Evolutionary conservation across 257 asterid genomes (phyloP).

Genomic region (Solanum chilense): DNA sequence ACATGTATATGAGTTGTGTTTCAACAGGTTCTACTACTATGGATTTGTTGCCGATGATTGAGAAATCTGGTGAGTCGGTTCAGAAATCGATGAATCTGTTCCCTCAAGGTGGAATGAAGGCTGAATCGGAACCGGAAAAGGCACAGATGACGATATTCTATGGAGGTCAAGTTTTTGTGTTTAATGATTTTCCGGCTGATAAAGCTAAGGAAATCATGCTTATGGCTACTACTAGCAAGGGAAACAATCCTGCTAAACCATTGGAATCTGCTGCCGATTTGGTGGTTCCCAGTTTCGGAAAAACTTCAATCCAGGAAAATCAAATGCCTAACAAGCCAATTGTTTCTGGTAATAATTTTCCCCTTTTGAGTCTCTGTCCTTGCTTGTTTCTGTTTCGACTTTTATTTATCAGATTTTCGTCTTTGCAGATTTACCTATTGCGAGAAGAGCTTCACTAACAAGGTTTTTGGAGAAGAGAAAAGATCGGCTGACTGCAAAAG

Average conservation of each 20-base stretch:
- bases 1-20: not conserved
- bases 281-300: not conserved
- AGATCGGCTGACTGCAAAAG: constrained; percentile 24
- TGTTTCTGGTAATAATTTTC: constrained; percentile 7
- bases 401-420: not conserved
- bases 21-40: constrained; percentile 29
- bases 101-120: not conserved
- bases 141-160: constrained; percentile 21
- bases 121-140: not conserved
- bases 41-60: constrained; percentile 31
- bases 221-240: not conserved
- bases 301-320: not conserved
- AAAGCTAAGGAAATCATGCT: constrained; percentile 12
- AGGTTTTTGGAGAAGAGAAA: constrained; percentile 39
- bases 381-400: not conserved
- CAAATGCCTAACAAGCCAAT: not conserved
- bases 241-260: not conserved
- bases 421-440: constrained; percentile 26
- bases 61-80: constrained; percentile 8
- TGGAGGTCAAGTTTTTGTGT: constrained; percentile 14
- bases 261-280: constrained; percentile 7
- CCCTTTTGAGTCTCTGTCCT: not conserved
- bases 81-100: constrained; percentile 4
- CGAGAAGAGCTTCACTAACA: constrained; percentile 30
- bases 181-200: constrained; percentile 16